Conservation (phyloP, 2,329 filamentous ascomycete genomes). For the Diaporthe citriasiana region DNA sequence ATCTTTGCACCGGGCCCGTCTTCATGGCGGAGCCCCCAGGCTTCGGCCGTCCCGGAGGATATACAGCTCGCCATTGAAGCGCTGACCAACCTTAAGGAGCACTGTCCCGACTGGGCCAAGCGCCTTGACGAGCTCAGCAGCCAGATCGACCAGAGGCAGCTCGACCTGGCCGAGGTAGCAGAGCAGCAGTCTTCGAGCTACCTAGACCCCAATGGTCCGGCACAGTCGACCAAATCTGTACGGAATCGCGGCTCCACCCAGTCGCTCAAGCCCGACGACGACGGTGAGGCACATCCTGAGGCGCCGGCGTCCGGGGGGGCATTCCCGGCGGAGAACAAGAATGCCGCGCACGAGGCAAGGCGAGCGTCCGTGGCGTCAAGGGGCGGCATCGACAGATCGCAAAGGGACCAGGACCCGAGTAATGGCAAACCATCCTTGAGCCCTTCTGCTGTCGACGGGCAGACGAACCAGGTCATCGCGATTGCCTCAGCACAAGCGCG, state of each 20-base stretch:
- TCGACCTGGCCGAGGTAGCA: slow-evolving; percentile 64
- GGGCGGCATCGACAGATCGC: slow-evolving; percentile 37
- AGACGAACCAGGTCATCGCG: slow-evolving; percentile 61
- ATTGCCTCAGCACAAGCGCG: slow-evolving; percentile 62
- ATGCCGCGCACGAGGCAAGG: slow-evolving; percentile 28
- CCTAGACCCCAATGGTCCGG: slow-evolving; percentile 44
- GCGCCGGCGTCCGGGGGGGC: neutral
- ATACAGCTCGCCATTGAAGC: slow-evolving; percentile 65
- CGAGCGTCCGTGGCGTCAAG: slow-evolving; percentile 23
- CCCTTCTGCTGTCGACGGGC: slow-evolving; percentile 54
- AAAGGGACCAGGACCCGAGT: slow-evolving; percentile 33
- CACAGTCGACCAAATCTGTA: slow-evolving; percentile 47
- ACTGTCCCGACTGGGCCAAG: slow-evolving; percentile 72
- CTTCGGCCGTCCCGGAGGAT: slow-evolving; percentile 44
- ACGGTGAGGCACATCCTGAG: slow-evolving; percentile 41
- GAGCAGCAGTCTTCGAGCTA: slow-evolving; percentile 42
- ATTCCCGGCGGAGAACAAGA: slow-evolving; percentile 9
- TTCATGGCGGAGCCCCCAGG: slow-evolving; percentile 14
- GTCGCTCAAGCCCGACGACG: slow-evolving; percentile 47
- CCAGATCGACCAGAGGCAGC: slow-evolving; percentile 73
- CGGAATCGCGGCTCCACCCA: slow-evolving; percentile 48
- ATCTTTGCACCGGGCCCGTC: slow-evolving; percentile 34
- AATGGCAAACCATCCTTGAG: slow-evolving; percentile 51
- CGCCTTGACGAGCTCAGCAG: slow-evolving; percentile 72
- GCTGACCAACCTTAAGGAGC: slow-evolving; percentile 66